Conservation (phyloP, 2,329 filamentous ascomycete species). For the Aschersonia sp. region DNA sequence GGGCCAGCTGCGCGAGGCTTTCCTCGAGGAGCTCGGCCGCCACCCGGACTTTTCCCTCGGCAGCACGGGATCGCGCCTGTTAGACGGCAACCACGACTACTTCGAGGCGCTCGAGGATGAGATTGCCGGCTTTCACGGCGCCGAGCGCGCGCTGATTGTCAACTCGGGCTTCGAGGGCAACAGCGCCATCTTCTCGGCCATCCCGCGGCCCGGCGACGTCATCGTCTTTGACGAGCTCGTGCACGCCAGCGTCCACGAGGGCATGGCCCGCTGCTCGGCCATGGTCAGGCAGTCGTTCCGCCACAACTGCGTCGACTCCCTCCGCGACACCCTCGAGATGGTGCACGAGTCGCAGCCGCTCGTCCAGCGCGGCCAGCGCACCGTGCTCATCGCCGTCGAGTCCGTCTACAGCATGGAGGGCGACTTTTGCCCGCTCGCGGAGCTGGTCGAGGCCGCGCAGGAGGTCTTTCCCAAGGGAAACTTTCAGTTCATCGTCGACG, state of each 20-base stretch:
- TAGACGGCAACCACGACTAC: constrained; percentile 50
- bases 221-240: constrained; percentile 52
- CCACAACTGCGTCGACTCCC: constrained; percentile 26
- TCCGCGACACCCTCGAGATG: constrained; percentile 12
- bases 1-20: constrained; percentile 27
- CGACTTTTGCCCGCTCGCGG: too few species aligned
- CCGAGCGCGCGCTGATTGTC: constrained; percentile 41
- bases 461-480: too few species aligned
- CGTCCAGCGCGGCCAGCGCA: too few species aligned
- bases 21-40: constrained; percentile 25
- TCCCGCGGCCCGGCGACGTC: constrained; percentile 36
- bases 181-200: constrained; percentile 29
- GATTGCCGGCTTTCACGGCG: constrained; percentile 39
- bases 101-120: constrained; percentile 38
- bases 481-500: too few species aligned
- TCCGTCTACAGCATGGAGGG: too few species aligned
- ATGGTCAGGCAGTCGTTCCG: constrained; percentile 24
- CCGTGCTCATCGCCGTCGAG: too few species aligned
- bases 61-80: constrained; percentile 44
- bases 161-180: constrained; percentile 45
- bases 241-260: constrained; percentile 52
- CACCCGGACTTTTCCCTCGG: constrained; percentile 19
- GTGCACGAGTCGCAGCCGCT: too few species aligned
- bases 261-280: constrained; percentile 43
- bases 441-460: too few species aligned